Percentiles rank a stretch among this genome's conserved stretches.
Evolutionary conservation across 2,329 filamentous ascomycete species (phyloP).

Genomic region (Alternaria gansuensis): DNA sequence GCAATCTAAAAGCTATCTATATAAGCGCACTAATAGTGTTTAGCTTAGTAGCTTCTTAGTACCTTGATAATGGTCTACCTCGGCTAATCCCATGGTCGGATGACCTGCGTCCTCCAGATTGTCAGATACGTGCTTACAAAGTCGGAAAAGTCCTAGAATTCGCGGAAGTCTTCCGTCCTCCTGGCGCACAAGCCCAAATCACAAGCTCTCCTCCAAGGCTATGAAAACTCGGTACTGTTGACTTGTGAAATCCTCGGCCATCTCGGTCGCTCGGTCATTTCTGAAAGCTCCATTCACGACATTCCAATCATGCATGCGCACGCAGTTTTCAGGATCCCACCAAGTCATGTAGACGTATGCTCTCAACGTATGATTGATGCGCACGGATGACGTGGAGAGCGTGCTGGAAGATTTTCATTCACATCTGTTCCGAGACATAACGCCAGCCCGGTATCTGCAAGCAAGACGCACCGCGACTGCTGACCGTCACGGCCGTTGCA

Average conservation of each 20-base stretch:
- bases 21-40: too few species aligned
- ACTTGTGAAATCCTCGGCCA: background rate
- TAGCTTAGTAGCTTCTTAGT: too few species aligned
- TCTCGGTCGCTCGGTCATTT: background rate
- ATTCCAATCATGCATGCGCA: background rate
- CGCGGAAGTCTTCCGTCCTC: slow-evolving; percentile 4
- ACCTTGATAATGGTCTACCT: too few species aligned
- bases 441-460: slow-evolving; percentile 47
- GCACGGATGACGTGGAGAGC: slow-evolving; percentile 14
- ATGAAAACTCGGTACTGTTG: background rate
- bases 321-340: background rate
- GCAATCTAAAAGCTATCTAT: too few species aligned
- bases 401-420: slow-evolving; percentile 51
- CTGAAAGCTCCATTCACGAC: background rate
- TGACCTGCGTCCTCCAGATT: too few species aligned
- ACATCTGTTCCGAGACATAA: slow-evolving; percentile 45
- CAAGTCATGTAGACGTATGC: background rate
- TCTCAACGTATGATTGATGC: background rate
- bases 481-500: slow-evolving; percentile 30
- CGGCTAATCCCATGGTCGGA: too few species aligned
- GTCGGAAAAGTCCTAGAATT: background rate
- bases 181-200: background rate
- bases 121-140: background rate
- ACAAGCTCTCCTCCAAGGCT: background rate
- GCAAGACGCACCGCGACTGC: slow-evolving; percentile 44